Evolutionary conservation across 352 stramenopile genomes (phyloP), one percentile per base, ranked within the genome.

Genomic region (Phytopythium litorale): DNA sequence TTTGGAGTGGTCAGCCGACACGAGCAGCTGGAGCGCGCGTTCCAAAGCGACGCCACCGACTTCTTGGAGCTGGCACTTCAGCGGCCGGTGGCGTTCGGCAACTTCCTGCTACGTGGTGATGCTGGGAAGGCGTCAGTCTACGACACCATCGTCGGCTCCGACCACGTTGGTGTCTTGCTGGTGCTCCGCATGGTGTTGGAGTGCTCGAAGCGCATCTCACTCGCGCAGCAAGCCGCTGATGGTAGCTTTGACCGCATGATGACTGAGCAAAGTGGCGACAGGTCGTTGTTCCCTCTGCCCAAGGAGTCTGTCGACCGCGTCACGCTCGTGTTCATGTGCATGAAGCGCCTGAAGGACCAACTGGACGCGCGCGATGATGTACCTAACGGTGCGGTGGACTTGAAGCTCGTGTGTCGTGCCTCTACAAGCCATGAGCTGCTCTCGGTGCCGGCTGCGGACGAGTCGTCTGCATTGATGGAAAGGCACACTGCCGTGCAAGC

Each of bases 291-390:
- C 25, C 80, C 82, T 13, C 40, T 93, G 19, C 53, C 72, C 0
- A 89, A 92, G 48, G 54, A 63, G 16, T 74, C 72, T 13, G 78
- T 51, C 16, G 79, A 91, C 57, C 80, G 81, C 28, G 66, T 87
- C 18, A 86, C 80, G 6, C 62, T 93, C 7, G 51, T 93, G 21
- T 91, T 93, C 55, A 81, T 91, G 82, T 93, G 84, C 37, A 56
- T 91, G 32, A 93, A 93, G 58, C 84, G 85, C 3, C 54, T 91
- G 3, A 91, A 87, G 58, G 80, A 91, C 6, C 37, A 52, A 6
- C 28, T 52, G 5, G 55, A 60, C 8, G 64, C 86, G 13, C 64
- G 56, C 0, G 63, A 70, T 33, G 58, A 68, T 0, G 21, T 62
- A 0, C 54, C 63, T 12, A 48, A 60, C 0, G 52, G 70, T 3